Base-by-base conservation (phyloP, 1,139 yeast genomes). In the Geotrichum aggregatum region DNA sequence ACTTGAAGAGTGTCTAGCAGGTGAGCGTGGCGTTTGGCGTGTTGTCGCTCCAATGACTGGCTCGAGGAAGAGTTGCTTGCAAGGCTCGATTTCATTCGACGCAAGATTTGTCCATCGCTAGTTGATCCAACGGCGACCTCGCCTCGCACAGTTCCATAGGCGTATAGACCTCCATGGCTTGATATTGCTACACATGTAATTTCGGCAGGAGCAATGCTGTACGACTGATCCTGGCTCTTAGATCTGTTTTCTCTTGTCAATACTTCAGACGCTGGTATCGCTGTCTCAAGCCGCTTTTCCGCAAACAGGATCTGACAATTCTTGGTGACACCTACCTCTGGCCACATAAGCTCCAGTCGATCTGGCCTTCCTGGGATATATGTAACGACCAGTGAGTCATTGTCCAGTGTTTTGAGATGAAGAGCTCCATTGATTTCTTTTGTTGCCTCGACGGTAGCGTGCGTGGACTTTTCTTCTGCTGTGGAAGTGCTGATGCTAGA, bases 121-220 rank as follows among this genome's bases (percentile, higher is more conserved):
- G 30, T 47, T 11, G 60, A 58, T 3, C 62, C 61, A 11, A 74
- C 54, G 1, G 46, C 24, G 3, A 81, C 59, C 3, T 63, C 62
- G 0, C 87, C 87, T 3, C 63, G 47, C 7, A 69, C 63, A 22
- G 74, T 72, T 2, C 86, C 86, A 2, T 75, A 53, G 0, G 72
- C 69, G 38, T 70, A 55, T 18, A 64, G 54, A 1, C 63, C 61
- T 11, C 65, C 66, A 6, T 64, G 59, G 0, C 71, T 67, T 0
- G 73, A 66, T 4, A 71, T 52, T 46, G 70, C 76, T 10, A 75
- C 54, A 0, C 70, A 52, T 0, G 70, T 63, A 24, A 69, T 49
- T n/a, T 58, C 54, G 41, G 49, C 11, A 5, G 46, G 18, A 22
- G 7, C 16, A n/a, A n/a, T n/a, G n/a, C n/a, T n/a, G 13, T 19